These are phyloP conservation scores for Microdochium trichocladiopsis DNA, from an alignment of 2,329 filamentous ascomycete genomes.

Conservation along the genomic window DNA sequence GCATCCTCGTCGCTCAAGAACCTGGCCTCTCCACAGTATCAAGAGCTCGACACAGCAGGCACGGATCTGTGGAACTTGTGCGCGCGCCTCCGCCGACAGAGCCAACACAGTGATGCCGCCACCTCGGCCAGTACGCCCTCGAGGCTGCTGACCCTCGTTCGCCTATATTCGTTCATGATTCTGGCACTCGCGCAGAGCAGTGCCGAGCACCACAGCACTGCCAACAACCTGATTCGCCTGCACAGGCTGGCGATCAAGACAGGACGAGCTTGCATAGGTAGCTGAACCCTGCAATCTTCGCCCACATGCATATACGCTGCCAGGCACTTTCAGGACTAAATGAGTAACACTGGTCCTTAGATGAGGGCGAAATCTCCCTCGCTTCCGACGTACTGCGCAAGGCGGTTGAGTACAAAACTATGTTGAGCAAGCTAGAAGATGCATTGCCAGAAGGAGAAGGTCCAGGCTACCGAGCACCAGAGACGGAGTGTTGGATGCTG, in stretches of 20 bases:
- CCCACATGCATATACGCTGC: constrained; percentile 12
- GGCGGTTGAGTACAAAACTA: constrained; percentile 48
- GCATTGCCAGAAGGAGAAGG: constrained; percentile 20
- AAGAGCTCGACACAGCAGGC: constrained; percentile 47
- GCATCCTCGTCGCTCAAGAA: constrained; percentile 22
- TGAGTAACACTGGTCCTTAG: constrained; percentile 20
- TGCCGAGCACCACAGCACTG: constrained; percentile 8
- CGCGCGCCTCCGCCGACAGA: constrained; percentile 39
- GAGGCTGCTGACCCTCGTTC: constrained; percentile 29
- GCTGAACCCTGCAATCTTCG: constrained; percentile 10
- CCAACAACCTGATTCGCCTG: constrained; percentile 43
- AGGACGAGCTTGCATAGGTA: constrained; percentile 55
- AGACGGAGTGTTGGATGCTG: constrained; percentile 58
- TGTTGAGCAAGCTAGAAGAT: constrained; percentile 21
- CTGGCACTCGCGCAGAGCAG: constrained; percentile 48
- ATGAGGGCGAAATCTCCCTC: constrained; percentile 47
- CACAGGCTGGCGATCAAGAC: constrained; percentile 63
- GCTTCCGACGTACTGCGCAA: constrained; percentile 56
- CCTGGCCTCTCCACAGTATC: constrained; percentile 20
- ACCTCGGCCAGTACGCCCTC: neutral
- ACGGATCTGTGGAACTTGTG: constrained; percentile 61
- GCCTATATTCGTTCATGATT: constrained; percentile 58
- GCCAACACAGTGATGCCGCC: constrained; percentile 7
- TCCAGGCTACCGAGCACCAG: constrained; percentile 26
- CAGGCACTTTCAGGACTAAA: constrained; percentile 5